These are phyloP conservation scores for Casuarina cunninghamiana DNA, from an alignment of 306 rosid species.

Conservation along the genomic window DNA sequence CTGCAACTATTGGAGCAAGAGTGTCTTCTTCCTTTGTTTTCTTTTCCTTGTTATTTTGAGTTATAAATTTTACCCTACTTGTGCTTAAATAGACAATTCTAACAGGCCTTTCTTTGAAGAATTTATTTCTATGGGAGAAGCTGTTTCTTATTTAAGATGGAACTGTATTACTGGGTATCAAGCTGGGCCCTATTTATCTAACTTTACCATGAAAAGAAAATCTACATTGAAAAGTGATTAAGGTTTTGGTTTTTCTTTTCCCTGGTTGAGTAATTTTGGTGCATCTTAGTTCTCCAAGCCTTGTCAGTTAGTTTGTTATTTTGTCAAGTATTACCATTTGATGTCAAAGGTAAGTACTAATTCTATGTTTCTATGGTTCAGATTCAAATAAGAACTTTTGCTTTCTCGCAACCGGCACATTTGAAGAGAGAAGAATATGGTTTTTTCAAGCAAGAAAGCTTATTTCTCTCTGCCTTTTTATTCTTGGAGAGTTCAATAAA, in stretches of 20 bases:
- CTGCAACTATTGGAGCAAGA: not conserved
- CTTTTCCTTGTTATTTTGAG: not conserved
- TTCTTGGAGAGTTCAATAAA: slow-evolving; percentile 70
- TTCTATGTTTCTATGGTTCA: slow-evolving; percentile 28
- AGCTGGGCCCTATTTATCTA: not conserved
- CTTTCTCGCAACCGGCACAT: slow-evolving; percentile 62
- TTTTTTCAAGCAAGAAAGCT: slow-evolving; percentile 63
- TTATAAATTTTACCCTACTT: not conserved
- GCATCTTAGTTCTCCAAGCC: not conserved
- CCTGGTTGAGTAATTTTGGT: not conserved
- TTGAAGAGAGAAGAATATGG: slow-evolving; percentile 85
- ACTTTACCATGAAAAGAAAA: not conserved
- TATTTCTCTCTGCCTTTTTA: slow-evolving; percentile 57
- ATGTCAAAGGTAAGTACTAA: slow-evolving; percentile 20
- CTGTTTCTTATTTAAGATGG: not conserved
- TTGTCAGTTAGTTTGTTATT: not conserved
- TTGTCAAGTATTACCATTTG: slow-evolving; percentile 5
- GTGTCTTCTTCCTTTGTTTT: not conserved
- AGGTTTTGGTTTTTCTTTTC: not conserved
- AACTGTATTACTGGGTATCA: not conserved
- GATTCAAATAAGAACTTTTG: slow-evolving; percentile 72
- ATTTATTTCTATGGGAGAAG: not conserved
- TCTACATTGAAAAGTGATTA: too few relatives aligned
- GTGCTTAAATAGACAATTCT: not conserved
- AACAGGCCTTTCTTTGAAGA: not conserved